These are phyloP conservation scores for Amylocarpus encephaloides DNA, from an alignment of 2,329 filamentous ascomycete genomes.

Conservation along the genomic window DNA sequence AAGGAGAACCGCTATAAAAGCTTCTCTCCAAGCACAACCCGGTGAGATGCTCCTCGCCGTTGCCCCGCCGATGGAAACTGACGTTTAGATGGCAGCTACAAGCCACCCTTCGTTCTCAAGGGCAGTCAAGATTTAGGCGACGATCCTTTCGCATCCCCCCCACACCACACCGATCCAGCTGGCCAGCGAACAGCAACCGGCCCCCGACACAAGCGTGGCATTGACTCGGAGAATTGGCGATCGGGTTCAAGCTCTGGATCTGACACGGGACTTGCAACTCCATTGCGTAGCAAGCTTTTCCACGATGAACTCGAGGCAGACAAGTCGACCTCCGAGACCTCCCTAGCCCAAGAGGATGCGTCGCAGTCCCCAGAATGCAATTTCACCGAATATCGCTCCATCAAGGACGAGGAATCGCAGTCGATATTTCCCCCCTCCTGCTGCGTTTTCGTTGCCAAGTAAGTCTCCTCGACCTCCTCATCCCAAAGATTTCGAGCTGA, in stretches of 20 bases:
- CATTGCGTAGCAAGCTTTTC: slow-evolving; percentile 9
- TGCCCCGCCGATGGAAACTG: too few relatives aligned
- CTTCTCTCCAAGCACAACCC: slow-evolving; percentile 15
- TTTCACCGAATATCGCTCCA: slow-evolving; percentile 4
- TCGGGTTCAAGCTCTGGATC: slow-evolving; percentile 22
- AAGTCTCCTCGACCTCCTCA: slow-evolving; percentile 30
- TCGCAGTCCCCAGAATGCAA: slow-evolving; percentile 8
- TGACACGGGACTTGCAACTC: slow-evolving; percentile 12
- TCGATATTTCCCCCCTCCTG: slow-evolving; percentile 40
- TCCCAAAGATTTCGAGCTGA: background rate
- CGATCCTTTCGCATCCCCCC: slow-evolving; percentile 23
- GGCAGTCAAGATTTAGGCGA: slow-evolving; percentile 17
- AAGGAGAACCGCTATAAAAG: too few relatives aligned
- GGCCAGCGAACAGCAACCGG: slow-evolving; percentile 22
- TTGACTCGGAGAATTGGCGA: slow-evolving; percentile 26
- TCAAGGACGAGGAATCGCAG: slow-evolving; percentile 27
- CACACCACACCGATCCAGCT: slow-evolving; percentile 8
- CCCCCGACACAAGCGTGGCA: slow-evolving; percentile 15
- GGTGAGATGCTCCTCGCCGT: too few relatives aligned
- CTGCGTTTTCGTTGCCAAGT: slow-evolving; percentile 64
- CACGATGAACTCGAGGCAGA: slow-evolving; percentile 11
- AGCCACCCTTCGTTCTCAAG: slow-evolving; percentile 27
- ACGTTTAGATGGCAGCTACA: slow-evolving; percentile 16
- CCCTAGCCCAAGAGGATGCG: slow-evolving; percentile 13
- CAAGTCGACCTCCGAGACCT: slow-evolving; percentile 6